Evolutionary conservation across 345 rosid genomes (phyloP), one percentile per base, ranked within the genome.

Genomic region (Eucalyptus dawsonii): DNA sequence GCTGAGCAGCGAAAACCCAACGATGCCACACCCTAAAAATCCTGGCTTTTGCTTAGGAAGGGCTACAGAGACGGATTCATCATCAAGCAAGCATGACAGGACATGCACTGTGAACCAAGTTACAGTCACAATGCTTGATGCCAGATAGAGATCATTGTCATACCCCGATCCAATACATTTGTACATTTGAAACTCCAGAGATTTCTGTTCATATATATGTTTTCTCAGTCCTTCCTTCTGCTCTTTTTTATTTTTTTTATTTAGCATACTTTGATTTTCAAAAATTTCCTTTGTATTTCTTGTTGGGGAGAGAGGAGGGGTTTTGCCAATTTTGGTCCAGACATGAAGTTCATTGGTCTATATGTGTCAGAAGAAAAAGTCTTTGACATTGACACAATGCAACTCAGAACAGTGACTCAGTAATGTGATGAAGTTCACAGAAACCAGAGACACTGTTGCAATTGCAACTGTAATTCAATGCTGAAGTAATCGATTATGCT

Each of bases 81-180:
- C 96, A 2, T 92, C 95, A 6, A 92, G 95, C 50, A 96, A 91
- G 58, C 91, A 92, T 3, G 95, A 94, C 19, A 95, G 93, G 88
- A 89, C 95, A 10, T 96, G 92, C 91, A 89, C 97, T 31, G 95
- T 97, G 62, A 97, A 97, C 93, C 95, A 96, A 88, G 95, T 97
- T 34, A 96, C 99, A 13, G 94, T 96, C 16, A 95, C 98, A 56
- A 92, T 90, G 90, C 91, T 96, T 67, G 96, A 94, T 65, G 95
- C 96, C 49, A 94, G 99, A 89, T 96, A 90, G 92, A 51, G 45
- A 80, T 14, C 15, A 29, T 17, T 4, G 24, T 81, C 81, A 16
- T 40, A 44, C 54, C 45, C 83, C 42, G 83, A 37, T 37, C 58
- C 40, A 69, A 54, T 37, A 89, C 27, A 50, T 17, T 62, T 91